A percentile compares a stretch with the other conserved stretches of the same genome.
Evolutionary conservation across 2,329 filamentous ascomycete species (phyloP).

Genomic region (Scedosporium boydii): DNA sequence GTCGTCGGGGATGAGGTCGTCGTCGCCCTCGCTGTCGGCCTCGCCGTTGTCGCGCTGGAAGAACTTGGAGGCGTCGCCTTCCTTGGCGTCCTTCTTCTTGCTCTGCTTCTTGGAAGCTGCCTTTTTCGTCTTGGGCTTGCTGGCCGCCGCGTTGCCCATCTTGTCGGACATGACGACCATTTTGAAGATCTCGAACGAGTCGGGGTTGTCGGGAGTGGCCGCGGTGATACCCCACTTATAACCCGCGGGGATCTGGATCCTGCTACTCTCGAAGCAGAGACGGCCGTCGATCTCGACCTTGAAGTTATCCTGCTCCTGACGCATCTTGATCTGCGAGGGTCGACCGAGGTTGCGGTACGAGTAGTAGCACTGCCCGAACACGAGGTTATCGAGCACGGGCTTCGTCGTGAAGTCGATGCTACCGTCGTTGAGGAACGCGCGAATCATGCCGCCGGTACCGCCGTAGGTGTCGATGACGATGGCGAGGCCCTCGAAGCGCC

Average conservation of each 20-base stretch:
- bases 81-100: conserved; percentile 11
- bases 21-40: conserved; percentile 12
- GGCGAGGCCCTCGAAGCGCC: conserved; percentile 81
- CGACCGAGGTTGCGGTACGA: conserved; percentile 85
- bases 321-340: conserved; percentile 68
- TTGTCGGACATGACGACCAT: conserved; percentile 59
- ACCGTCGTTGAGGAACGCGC: conserved; percentile 92
- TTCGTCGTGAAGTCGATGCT: conserved; percentile 68
- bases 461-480: conserved; percentile 79
- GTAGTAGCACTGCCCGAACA: conserved; percentile 90
- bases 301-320: conserved; percentile 54
- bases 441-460: conserved; percentile 66
- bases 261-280: conserved; percentile 74
- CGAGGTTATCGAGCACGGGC: conserved; percentile 68
- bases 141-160: conserved; percentile 6
- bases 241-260: conserved; percentile 67
- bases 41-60: conserved; percentile 12
- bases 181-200: conserved; percentile 91
- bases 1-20: conserved; percentile 29
- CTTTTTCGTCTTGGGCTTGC: conserved; percentile 14
- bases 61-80: conserved; percentile 17
- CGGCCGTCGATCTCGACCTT: conserved; percentile 72
- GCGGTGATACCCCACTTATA: conserved; percentile 85
- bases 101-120: conserved; percentile 20
- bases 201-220: conserved; percentile 79